Percentiles rank a stretch among this genome's conserved stretches.
phyloP scores from a whole-genome alignment of 2,329 filamentous ascomycete genomes.

The Falciphora oryzae region DNA sequence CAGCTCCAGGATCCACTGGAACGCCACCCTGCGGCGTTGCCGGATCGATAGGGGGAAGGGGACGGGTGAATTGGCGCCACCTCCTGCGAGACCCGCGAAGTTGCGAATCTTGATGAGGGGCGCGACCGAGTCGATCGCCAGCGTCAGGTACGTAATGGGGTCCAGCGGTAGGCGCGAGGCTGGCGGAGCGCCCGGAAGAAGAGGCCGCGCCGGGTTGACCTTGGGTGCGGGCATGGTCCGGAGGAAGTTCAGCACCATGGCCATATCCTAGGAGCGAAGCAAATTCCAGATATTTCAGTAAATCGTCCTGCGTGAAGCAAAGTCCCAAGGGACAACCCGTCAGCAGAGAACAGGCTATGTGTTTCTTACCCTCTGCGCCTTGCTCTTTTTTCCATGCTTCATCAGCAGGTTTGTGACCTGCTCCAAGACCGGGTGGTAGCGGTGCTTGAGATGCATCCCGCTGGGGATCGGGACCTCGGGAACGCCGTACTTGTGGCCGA shows the following conservation, averaged over 20 bases:
- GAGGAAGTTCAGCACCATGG: conserved; percentile 73
- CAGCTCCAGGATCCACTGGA: conserved; percentile 85
- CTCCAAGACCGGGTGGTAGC: conserved; percentile 78
- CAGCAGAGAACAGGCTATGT: conserved; percentile 5
- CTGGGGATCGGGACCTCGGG: conserved; percentile 62
- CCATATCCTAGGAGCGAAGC: conserved; percentile 65
- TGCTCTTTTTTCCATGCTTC: conserved; percentile 82
- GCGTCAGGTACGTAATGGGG: conserved; percentile 80
- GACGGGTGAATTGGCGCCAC: conserved; percentile 77
- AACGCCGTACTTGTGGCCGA: conserved; percentile 72
- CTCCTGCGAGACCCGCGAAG: conserved; percentile 74
- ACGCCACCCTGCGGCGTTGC: conserved; percentile 71
- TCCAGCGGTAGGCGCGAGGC: conserved; percentile 77
- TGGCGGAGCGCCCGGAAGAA: conserved; percentile 72
- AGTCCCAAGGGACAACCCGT: neutral
- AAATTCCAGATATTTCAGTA: neutral
- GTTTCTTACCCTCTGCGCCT: conserved; percentile 73
- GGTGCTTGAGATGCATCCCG: conserved; percentile 61
- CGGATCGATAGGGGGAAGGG: conserved; percentile 70
- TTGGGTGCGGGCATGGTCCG: conserved; percentile 78
- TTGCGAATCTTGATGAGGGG: conserved; percentile 76
- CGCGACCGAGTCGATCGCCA: conserved; percentile 88
- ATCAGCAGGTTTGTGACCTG: conserved; percentile 91
- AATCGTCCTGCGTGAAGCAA: no score
- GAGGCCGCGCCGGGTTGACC: conserved; percentile 62